Evolutionary conservation across 495 filamentous ascomycete species (phyloP), one percentile per base, ranked within the genome.

Genomic region (Tuber magnatum): DNA sequence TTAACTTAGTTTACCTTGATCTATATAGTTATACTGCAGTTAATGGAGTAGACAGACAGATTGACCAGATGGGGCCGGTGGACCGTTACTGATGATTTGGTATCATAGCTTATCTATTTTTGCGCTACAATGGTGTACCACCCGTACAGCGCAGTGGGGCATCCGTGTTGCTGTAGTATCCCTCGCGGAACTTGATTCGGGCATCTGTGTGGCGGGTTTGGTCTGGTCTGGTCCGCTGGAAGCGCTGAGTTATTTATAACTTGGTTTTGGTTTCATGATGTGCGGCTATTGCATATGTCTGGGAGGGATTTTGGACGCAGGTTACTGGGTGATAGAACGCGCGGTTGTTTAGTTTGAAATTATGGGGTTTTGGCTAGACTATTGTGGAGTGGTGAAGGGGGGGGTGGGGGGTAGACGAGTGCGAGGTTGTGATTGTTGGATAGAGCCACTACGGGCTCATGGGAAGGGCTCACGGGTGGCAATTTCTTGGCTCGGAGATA

Each of bases 181-280:
- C 3, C 10, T 61, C 51, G 10, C 10, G 51, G 51, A 24, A 14
- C n/a, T 61, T 61, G 51, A 61, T 61, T 61, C 24, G 51, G 12
- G 24, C n/a, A n/a, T 9, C 12, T 61, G 3, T 32, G 51, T 9
- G 3, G 44, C 22, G 20, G 39, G 39, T 40, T 40, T 20, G 18
- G 51, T 61, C 8, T 56, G 48, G 48, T n/a, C 20, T 56, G 48
- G 48, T 10, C 10, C 9, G 51, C 51, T 61, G 51, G 51, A 61
- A 61, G 51, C 51, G 51, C 51, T 61, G n/a, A n/a, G 51, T 28
- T 61, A 61, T 61, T 61, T 61, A 61, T 61, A 32, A 16, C 43
- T 20, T 20, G 16, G 51, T 32, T 61, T 28, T 61, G 9, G 51
- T 61, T 61, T 61, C 51, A 61, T 28, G n/a, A 61, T 61, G 51